Evolutionary conservation across 1,284 basidiomycete genomes (phyloP), one percentile per base, ranked within the genome.

Genomic region (Quambalaria eucalypti): DNA sequence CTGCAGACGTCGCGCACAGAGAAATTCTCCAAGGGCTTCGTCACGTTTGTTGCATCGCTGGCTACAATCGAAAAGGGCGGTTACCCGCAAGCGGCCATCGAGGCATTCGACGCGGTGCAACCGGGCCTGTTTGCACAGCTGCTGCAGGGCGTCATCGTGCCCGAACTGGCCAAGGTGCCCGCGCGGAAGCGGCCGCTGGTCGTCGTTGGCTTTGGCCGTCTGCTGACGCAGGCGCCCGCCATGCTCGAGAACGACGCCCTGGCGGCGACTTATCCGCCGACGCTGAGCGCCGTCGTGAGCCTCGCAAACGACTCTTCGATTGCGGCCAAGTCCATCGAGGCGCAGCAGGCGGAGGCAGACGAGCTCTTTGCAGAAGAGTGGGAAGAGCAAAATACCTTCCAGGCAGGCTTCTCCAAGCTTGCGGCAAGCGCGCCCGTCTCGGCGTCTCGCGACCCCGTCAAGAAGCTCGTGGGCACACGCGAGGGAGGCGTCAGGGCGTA

Each of bases 1-100:
- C 81, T 97, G 77, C 91, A 96, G 69, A 82, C 82, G 23, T 89
- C 83, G 78, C 91, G 91, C 76, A 95, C 92, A 30, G 86, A 92
- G 60, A 87, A 85, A 75, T 95, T 87, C 76, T 84, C 86, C 8
- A 88, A 91, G 71, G 82, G 84, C 48, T 87, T 96, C 69, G 82
- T 87, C 9, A 81, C 84, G 67, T 91, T 95, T 77, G 76, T 93
- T 54, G 78, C 86, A 31, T 87, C 84, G 74, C 79, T 82, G 16
- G 82, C 87, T 74, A 88, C 88, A 6, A 77, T 95, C 61, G 80
- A 87, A 53, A 83, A 84, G 25, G 82, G 84, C 1, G 87, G 85
- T 1, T 62, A 59, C 6, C 86, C 91, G 0, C 88, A 95, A 68
- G 86, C 84, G 64, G 77, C 92, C 39, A 84, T 95, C 55, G 78